A percentile compares a stretch with the other conserved stretches of the same genome.
Evolutionary conservation across 192 early-diverging fungal genomes (phyloP).

Genomic region (Glomus cerebriforme): DNA sequence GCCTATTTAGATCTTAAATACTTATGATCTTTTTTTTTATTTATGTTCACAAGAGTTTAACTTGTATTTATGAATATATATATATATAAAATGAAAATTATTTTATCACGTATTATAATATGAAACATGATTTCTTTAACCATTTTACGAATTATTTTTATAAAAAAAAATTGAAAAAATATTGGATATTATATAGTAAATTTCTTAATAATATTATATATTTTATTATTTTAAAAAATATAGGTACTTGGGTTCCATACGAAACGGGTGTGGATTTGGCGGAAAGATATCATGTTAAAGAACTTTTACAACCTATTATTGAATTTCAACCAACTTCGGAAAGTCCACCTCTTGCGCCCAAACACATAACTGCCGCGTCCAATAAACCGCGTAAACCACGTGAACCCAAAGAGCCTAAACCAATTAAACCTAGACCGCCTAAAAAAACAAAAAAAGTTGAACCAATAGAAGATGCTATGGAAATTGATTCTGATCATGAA

Average conservation of each 20-base stretch:
- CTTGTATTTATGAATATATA: too few species aligned
- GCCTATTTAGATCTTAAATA: not conserved
- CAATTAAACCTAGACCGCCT: constrained; percentile 41
- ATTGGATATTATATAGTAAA: too few species aligned
- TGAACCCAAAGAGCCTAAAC: constrained; percentile 35
- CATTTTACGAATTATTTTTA: not conserved
- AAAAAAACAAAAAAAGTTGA: constrained; percentile 31
- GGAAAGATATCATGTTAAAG: constrained; percentile 75
- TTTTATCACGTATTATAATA: not conserved
- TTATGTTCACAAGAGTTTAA: too few species aligned
- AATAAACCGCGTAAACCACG: constrained; percentile 48
- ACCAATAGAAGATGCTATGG: constrained; percentile 12
- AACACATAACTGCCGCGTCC: constrained; percentile 55
- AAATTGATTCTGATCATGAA: constrained; percentile 27
- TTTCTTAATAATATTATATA: not conserved
- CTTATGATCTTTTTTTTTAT: not conserved
- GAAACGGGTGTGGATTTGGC: constrained; percentile 81
- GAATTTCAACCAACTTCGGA: constrained; percentile 69
- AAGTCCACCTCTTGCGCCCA: constrained; percentile 57
- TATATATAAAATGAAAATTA: not conserved
- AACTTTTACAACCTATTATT: constrained; percentile 74
- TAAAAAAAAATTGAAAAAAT: not conserved
- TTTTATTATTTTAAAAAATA: constrained; percentile 31
- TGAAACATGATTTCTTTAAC: not conserved
- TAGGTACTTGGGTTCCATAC: constrained; percentile 83